phyloP scores from a whole-genome alignment of 495 filamentous ascomycete species.

The Letharia lupina region DNA sequence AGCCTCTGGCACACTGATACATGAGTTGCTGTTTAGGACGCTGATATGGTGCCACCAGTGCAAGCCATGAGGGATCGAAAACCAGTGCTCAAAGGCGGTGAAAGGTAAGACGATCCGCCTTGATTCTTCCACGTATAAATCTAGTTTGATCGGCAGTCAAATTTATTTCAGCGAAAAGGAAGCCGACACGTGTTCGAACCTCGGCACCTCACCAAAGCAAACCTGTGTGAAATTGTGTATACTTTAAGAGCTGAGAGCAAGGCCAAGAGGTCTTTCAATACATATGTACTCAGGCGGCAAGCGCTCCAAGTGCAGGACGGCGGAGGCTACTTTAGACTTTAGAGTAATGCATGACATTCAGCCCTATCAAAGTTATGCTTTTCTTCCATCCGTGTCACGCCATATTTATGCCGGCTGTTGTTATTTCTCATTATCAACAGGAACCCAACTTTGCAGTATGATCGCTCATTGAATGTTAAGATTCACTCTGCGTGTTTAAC shows the following conservation, averaged over 20 bases:
- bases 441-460: background rate
- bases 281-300: background rate
- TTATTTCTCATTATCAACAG: background rate
- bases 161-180: no score
- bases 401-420: background rate
- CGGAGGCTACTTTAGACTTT: background rate
- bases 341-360: background rate
- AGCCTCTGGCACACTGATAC: background rate
- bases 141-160: no score
- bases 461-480: background rate
- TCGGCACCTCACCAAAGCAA: no score
- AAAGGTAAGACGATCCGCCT: no score
- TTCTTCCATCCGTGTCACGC: background rate
- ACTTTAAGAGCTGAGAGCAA: no score
- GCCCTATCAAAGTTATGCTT: background rate
- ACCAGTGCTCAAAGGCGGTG: no score
- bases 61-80: no score
- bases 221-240: no score
- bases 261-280: no score
- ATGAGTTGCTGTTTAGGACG: background rate
- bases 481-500: background rate
- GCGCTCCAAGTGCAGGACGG: background rate
- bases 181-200: no score
- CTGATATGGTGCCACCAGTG: no score
- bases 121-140: no score